These are phyloP conservation scores for Pseudozyma thailandica DNA, from an alignment of 1,284 basidiomycete species.

Conservation along the genomic window DNA sequence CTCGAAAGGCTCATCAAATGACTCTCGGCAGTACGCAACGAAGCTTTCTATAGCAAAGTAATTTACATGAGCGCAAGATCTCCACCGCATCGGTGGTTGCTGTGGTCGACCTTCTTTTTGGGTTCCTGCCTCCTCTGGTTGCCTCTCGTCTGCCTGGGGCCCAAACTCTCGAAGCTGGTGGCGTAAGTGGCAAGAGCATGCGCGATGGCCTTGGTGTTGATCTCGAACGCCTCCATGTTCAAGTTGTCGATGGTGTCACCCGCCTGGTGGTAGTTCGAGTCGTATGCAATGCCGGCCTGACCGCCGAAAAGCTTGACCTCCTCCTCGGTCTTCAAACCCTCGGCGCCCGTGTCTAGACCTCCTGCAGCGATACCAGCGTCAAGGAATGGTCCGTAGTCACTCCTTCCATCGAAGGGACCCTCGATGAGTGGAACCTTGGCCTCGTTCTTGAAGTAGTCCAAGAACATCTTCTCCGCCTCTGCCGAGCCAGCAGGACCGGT, in stretches of 20 bases:
- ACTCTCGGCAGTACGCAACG: no score
- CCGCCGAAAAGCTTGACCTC: conserved; percentile 38
- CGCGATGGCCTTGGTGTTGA: conserved; percentile 42
- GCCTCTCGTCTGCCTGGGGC: conserved; percentile 3
- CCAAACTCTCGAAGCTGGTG: conserved; percentile 24
- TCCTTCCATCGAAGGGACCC: conserved; percentile 24
- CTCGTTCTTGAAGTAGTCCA: conserved; percentile 32
- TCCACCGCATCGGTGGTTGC: conserved; percentile 33
- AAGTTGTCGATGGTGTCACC: conserved; percentile 38
- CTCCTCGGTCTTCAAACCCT: conserved; percentile 38
- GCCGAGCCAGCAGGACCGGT: conserved; percentile 35
- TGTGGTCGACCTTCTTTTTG: conserved; percentile 27
- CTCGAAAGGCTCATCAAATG: no score
- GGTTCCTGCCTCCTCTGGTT: conserved; percentile 7
- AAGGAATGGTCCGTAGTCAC: conserved; percentile 44
- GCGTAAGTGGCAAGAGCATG: conserved; percentile 43
- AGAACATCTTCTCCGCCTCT: conserved; percentile 26
- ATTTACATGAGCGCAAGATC: conserved; percentile 24
- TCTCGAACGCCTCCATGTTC: conserved; percentile 33
- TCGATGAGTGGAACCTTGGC: conserved; percentile 36
- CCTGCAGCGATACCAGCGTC: conserved; percentile 39
- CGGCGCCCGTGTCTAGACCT: conserved; percentile 45
- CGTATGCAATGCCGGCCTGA: conserved; percentile 26
- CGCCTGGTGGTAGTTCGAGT: conserved; percentile 39
- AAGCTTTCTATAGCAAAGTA: no score